Base-by-base conservation (phyloP, 1,284 basidiomycete species). In the Paramarasmius palmivorus region DNA sequence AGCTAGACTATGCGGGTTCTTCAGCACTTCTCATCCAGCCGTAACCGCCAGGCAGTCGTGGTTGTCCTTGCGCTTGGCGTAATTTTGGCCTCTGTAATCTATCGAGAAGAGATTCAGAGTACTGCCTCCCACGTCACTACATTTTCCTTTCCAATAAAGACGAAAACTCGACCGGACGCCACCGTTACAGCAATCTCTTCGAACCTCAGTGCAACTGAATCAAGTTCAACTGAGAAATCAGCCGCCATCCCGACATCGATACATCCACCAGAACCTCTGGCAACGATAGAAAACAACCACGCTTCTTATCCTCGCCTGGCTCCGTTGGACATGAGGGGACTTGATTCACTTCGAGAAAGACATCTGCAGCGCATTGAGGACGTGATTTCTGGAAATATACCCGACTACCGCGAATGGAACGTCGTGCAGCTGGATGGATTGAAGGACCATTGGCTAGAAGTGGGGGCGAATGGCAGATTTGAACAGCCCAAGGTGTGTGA, bases 401-500 rank as follows among this genome's bases (percentile, higher is more conserved):
- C 50, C 3, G 35, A n/a, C 10, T 51, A 42, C n/a, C 25, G 15
- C 7, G 50, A 42, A 17, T 51, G 35, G 19, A 51, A 51, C 36
- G 50, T 44, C 39, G 39, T 15, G 5, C 49, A 50, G 19, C 26
- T 42, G 12, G 40, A 50, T 12, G 19, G 40, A 12, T 20, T 50
- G 22, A 34, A 45, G 42, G 35, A 52, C 4, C 22, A 35, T 20
- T 52, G 51, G 51, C 19, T 26, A 9, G 15, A 52, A 25, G 42
- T 44, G n/a, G 51, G 14, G 15, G n/a, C 20, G 10, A 25, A 49
- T 39, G 48, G 48, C n/a, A 23, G 4, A 17, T 49, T 38, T 39
- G 34, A 36, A 19, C 51, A 52, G 15, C 51, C 51, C 6, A 47
- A 39, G 25, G 51, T 52, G 19, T 23, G 51, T 25, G 2, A 12